phyloP scores from a whole-genome alignment of 208 protist species.

The Wallacemonas collosoma region DNA sequence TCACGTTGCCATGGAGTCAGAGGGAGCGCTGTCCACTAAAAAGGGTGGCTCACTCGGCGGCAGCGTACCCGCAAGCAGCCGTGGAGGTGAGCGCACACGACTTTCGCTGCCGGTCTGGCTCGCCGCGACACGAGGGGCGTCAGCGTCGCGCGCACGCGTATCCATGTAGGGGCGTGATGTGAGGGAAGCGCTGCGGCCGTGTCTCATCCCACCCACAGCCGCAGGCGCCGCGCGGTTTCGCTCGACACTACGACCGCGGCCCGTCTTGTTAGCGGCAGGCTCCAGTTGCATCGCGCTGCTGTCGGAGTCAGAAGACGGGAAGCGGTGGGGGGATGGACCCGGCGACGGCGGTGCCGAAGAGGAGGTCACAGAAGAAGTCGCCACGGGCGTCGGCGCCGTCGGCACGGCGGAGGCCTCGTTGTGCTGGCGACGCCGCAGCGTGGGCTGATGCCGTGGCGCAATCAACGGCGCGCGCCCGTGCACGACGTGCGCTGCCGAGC shows the following conservation, averaged over 20 bases:
- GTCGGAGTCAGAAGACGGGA: neutral
- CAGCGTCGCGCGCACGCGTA: too few relatives aligned
- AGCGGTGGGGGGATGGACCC: too few relatives aligned
- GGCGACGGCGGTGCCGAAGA: neutral
- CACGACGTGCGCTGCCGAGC: neutral
- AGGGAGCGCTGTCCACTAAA: neutral
- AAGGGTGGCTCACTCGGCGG: constrained; percentile 5
- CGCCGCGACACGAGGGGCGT: neutral
- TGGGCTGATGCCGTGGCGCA: neutral
- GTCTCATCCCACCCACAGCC: too few relatives aligned
- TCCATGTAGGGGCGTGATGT: neutral
- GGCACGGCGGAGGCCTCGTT: constrained; percentile 10
- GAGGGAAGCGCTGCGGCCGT: neutral
- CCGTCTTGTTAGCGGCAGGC: neutral
- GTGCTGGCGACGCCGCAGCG: constrained; percentile 6
- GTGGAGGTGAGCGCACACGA: neutral
- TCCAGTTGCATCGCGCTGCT: neutral
- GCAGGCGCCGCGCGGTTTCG: too few relatives aligned
- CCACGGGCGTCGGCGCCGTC: constrained; percentile 1
- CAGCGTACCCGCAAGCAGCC: neutral
- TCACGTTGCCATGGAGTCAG: constrained; percentile 31
- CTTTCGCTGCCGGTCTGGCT: neutral
- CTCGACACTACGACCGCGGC: neutral
- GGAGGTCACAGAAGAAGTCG: neutral
- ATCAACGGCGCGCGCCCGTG: constrained; percentile 11